These are phyloP conservation scores for Trametes gibbosa DNA, from an alignment of 768 basidiomycete species.

Conservation along the genomic window DNA sequence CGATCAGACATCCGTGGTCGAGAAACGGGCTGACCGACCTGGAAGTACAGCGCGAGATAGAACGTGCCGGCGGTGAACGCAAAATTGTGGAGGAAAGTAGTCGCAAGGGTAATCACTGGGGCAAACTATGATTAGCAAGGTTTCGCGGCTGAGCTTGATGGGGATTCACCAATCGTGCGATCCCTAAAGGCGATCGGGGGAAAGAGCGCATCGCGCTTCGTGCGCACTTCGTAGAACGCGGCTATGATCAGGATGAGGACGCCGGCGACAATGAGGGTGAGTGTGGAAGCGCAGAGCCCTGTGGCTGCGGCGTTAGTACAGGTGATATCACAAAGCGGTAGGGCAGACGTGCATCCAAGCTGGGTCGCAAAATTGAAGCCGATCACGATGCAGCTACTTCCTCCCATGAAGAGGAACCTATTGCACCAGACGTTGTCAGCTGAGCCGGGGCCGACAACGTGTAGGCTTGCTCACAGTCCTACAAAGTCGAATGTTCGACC, in stretches of 20 bases:
- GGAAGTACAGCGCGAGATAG: conserved; percentile 81
- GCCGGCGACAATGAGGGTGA: conserved; percentile 58
- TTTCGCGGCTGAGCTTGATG: background rate
- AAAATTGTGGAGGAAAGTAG: conserved; percentile 80
- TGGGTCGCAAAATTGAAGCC: conserved; percentile 77
- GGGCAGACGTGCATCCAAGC: conserved; percentile 57
- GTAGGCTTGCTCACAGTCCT: conserved; percentile 57
- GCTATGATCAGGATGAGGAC: conserved; percentile 52
- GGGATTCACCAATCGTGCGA: conserved; percentile 49
- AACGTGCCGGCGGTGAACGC: conserved; percentile 84
- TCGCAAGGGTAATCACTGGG: conserved; percentile 60
- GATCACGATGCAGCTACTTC: conserved; percentile 70
- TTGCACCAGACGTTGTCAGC: conserved; percentile 11
- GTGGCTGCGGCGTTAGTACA: conserved; percentile 19
- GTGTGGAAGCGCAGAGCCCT: conserved; percentile 67
- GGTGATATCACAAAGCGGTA: conserved; percentile 7
- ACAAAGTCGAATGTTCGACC: conserved; percentile 66
- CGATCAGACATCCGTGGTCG: conserved; percentile 9
- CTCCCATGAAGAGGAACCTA: conserved; percentile 72
- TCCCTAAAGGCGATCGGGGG: conserved; percentile 61
- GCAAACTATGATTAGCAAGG: conserved; percentile 13
- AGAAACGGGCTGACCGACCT: conserved; percentile 44
- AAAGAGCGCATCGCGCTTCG: conserved; percentile 69
- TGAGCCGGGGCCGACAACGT: conserved; percentile 1
- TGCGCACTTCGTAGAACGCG: conserved; percentile 65